Conservation (phyloP, 352 stramenopile species). For the Pythium periplocum region DNA sequence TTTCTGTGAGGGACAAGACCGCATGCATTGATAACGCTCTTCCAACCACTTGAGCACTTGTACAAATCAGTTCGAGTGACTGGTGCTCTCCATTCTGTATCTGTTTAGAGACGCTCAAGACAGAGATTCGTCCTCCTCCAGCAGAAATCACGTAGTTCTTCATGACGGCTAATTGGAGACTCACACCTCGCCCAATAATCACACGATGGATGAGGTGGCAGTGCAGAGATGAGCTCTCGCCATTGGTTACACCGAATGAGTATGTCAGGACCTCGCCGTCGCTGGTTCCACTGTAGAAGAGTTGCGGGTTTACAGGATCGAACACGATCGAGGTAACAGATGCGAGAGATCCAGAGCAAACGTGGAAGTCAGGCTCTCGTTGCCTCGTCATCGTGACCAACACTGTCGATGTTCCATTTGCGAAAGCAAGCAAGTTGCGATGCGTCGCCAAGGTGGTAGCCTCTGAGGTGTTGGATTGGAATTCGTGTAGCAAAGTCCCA, state of each 20-base stretch:
- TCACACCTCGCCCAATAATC: conserved; percentile 3
- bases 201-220: conserved; percentile 14
- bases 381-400: conserved; percentile 27
- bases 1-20: no score
- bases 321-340: conserved; percentile 38
- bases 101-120: conserved; percentile 6
- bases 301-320: conserved; percentile 25
- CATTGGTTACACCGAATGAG: conserved; percentile 1
- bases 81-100: no score
- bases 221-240: neutral
- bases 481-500: conserved; percentile 34
- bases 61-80: no score
- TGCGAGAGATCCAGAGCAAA: conserved; percentile 34
- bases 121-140: neutral
- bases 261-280: conserved; percentile 46
- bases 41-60: no score
- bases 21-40: no score
- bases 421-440: conserved; percentile 39
- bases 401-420: conserved; percentile 21
- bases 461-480: conserved; percentile 20
- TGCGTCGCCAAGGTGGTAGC: conserved; percentile 22
- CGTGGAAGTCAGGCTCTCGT: conserved; percentile 21
- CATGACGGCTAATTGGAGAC: conserved; percentile 6
- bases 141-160: conserved; percentile 7
- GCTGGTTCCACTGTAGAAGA: conserved; percentile 44